A percentile compares a stretch with the other conserved stretches of the same genome.
Conservation (phyloP, 2,329 filamentous ascomycete species). For the Exophiala phaeomuriformis region DNA sequence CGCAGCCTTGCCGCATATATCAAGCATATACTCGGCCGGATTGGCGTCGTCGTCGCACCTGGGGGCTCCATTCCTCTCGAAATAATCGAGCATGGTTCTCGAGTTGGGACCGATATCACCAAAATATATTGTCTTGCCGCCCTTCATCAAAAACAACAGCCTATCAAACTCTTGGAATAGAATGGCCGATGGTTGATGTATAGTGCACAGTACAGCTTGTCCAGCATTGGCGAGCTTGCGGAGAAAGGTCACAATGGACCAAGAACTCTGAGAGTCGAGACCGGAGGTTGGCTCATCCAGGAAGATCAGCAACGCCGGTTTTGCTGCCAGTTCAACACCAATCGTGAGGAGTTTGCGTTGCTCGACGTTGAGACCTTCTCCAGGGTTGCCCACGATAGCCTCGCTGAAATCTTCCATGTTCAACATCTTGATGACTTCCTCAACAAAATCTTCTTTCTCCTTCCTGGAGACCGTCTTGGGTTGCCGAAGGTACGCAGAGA, state of each 20-base stretch:
- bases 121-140: constrained; percentile 74
- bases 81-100: constrained; percentile 62
- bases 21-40: constrained; percentile 56
- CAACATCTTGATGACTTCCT: constrained; percentile 78
- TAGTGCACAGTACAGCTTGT: constrained; percentile 50
- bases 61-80: constrained; percentile 62
- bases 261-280: constrained; percentile 57
- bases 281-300: constrained; percentile 56
- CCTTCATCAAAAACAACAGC: constrained; percentile 67
- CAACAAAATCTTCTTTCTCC: constrained; percentile 79
- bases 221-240: constrained; percentile 46
- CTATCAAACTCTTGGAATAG: constrained; percentile 58
- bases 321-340: constrained; percentile 73
- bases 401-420: constrained; percentile 87
- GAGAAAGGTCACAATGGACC: constrained; percentile 56
- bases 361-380: constrained; percentile 61
- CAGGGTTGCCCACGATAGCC: constrained; percentile 79
- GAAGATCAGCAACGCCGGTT: constrained; percentile 60
- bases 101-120: constrained; percentile 72
- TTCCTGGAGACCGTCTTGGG: constrained; percentile 59
- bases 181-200: constrained; percentile 50
- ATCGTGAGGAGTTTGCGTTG: constrained; percentile 73
- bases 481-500: constrained; percentile 80
- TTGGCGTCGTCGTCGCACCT: constrained; percentile 63
- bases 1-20: constrained; percentile 51